These are phyloP conservation scores for Lomentospora prolificans DNA, from an alignment of 2,329 filamentous ascomycete genomes.

Conservation along the genomic window DNA sequence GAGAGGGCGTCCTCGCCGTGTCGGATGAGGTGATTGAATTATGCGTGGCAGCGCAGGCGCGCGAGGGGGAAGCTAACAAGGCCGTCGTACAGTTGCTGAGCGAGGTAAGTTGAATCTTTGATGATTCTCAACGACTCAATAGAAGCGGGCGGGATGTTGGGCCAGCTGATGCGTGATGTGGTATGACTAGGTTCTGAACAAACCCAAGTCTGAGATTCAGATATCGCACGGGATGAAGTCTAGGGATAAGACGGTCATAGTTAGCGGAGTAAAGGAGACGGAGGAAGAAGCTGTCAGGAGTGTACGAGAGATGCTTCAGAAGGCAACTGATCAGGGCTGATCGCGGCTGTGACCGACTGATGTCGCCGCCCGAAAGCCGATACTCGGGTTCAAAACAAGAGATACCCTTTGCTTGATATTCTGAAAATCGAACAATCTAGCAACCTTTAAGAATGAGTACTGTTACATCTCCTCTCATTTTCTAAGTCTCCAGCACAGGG, in stretches of 20 bases:
- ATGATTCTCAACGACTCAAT: not conserved
- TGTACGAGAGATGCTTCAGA: slow-evolving; percentile 9
- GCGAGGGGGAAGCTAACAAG: slow-evolving; percentile 60
- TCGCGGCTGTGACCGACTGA: too few relatives aligned
- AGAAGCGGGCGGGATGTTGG: not conserved
- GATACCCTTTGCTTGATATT: too few relatives aligned
- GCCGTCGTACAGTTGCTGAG: slow-evolving; percentile 55
- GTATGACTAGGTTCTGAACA: slow-evolving; percentile 31
- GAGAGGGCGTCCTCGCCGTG: slow-evolving; percentile 50
- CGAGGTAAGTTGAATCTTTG: slow-evolving; percentile 29
- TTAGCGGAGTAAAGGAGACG: slow-evolving; percentile 25
- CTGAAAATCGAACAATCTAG: too few relatives aligned
- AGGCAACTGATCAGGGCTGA: not conserved
- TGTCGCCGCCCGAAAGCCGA: too few relatives aligned
- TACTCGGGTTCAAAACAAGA: too few relatives aligned
- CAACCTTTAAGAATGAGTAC: too few relatives aligned
- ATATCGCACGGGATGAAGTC: slow-evolving; percentile 55
- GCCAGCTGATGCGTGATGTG: not conserved
- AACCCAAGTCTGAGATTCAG: slow-evolving; percentile 54
- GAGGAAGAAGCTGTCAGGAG: slow-evolving; percentile 19
- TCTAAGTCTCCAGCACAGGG: too few relatives aligned
- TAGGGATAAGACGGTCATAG: slow-evolving; percentile 50
- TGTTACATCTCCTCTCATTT: too few relatives aligned
- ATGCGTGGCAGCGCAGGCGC: slow-evolving; percentile 54
- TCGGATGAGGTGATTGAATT: slow-evolving; percentile 49